phyloP scores from a whole-genome alignment of 495 filamentous ascomycete species.

The Pseudevernia furfuracea region DNA sequence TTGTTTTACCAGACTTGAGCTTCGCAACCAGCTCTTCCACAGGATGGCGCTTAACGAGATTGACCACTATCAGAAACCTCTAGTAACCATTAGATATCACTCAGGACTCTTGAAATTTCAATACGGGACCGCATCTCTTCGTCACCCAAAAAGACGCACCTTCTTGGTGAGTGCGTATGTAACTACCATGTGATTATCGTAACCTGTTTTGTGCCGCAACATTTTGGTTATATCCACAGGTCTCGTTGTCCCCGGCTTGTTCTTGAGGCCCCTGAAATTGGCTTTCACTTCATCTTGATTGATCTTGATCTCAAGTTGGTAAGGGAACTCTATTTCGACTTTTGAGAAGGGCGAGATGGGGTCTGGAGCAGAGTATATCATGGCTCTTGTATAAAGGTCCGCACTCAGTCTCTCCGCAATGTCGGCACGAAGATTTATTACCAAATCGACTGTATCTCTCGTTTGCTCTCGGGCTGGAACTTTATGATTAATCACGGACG shows the following conservation, averaged over 20 bases:
- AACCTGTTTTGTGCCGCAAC: slow-evolving; percentile 59
- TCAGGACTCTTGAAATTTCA: neutral
- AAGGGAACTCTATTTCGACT: slow-evolving; percentile 77
- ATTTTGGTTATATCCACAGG: slow-evolving; percentile 82
- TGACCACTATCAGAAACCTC: slow-evolving; percentile 69
- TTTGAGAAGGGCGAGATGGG: slow-evolving; percentile 47
- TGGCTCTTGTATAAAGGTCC: slow-evolving; percentile 53
- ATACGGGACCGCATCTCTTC: neutral
- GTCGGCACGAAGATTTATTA: slow-evolving; percentile 45
- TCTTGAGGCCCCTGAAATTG: slow-evolving; percentile 88
- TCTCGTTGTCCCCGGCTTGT: slow-evolving; percentile 85
- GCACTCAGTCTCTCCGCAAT: slow-evolving; percentile 41
- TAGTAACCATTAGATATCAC: slow-evolving; percentile 30
- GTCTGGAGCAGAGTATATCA: slow-evolving; percentile 73
- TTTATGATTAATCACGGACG: slow-evolving; percentile 25
- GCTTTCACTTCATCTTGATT: slow-evolving; percentile 81
- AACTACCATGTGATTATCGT: slow-evolving; percentile 68
- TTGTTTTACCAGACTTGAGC: slow-evolving; percentile 59
- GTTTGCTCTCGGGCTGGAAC: slow-evolving; percentile 44
- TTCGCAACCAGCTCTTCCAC: slow-evolving; percentile 63
- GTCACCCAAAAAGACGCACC: slow-evolving; percentile 39
- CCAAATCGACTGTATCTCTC: slow-evolving; percentile 44
- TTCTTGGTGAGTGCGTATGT: slow-evolving; percentile 90
- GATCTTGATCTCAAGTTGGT: slow-evolving; percentile 84
- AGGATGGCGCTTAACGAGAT: slow-evolving; percentile 64